phyloP scores from a whole-genome alignment of 202 grass and related monocot genomes.

The Schoenoplectus tabernaemontani region DNA sequence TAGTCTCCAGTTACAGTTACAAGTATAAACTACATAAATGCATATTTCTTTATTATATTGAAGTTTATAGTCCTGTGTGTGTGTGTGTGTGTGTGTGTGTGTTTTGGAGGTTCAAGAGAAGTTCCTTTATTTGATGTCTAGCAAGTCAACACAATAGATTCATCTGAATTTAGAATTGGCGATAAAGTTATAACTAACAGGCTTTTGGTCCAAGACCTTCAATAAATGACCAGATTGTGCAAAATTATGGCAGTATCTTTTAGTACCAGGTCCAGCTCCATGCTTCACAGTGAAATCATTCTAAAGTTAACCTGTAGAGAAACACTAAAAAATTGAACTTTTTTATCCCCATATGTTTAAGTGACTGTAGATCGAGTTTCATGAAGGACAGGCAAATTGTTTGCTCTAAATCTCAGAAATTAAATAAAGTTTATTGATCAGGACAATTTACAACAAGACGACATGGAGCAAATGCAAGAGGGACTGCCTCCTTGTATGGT shows the following conservation, averaged over 20 bases:
- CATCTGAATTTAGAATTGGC: neutral
- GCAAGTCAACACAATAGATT: neutral
- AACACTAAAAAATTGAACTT: neutral
- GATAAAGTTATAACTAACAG: neutral
- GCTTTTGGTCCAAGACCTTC: neutral
- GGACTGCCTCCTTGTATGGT: neutral
- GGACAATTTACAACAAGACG: neutral
- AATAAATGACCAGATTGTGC: neutral
- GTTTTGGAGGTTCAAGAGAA: too few relatives aligned
- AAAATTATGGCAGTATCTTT: neutral
- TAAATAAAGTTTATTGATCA: neutral
- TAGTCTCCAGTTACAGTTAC: neutral
- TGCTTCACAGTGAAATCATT: neutral
- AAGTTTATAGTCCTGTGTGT: neutral
- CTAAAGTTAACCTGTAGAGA: neutral
- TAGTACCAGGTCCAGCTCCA: neutral
- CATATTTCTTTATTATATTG: neutral
- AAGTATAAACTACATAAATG: neutral
- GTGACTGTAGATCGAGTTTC: neutral
- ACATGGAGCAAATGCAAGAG: neutral
- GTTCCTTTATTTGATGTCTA: neutral
- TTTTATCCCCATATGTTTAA: neutral
- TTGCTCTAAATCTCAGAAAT: neutral
- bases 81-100: too few relatives aligned
- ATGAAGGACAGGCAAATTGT: neutral